A percentile compares a stretch with the other conserved stretches of the same genome.
Evolutionary conservation across 2,329 filamentous ascomycete species (phyloP).

Genomic region (Sphaerulina musiva): DNA sequence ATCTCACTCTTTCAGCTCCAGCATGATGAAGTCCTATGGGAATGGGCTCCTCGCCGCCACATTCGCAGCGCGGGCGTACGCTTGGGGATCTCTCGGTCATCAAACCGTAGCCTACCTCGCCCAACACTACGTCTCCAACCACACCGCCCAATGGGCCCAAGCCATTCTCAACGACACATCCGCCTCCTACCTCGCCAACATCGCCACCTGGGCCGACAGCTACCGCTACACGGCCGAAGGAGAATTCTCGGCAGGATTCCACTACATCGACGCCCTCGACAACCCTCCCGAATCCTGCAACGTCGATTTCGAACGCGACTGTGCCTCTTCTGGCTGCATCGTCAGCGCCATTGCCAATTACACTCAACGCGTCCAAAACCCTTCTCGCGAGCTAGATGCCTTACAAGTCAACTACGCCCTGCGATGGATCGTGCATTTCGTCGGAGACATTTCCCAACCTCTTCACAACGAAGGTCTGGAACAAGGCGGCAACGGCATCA

Average conservation of each 20-base stretch:
- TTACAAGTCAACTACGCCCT: constrained; percentile 40
- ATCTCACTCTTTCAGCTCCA: neutral
- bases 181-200: constrained; percentile 44
- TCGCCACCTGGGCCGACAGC: constrained; percentile 50
- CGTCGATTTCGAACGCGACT: constrained; percentile 48
- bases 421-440: constrained; percentile 48
- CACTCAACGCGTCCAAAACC: constrained; percentile 36
- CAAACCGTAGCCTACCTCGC: constrained; percentile 51
- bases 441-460: constrained; percentile 63
- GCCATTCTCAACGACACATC: constrained; percentile 40
- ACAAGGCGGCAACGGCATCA: constrained; percentile 41
- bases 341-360: constrained; percentile 51
- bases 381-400: constrained; percentile 24
- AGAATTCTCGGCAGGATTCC: constrained; percentile 42
- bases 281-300: constrained; percentile 43
- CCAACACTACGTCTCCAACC: constrained; percentile 41
- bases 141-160: constrained; percentile 42
- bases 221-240: constrained; percentile 47
- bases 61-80: constrained; percentile 17
- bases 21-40: neutral
- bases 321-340: constrained; percentile 45
- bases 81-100: constrained; percentile 51
- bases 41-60: neutral
- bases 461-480: constrained; percentile 51
- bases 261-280: constrained; percentile 49